A percentile compares a stretch with the other conserved stretches of the same genome.
phyloP scores from a whole-genome alignment of 257 asterid genomes.

The Solanum paucissectum region DNA sequence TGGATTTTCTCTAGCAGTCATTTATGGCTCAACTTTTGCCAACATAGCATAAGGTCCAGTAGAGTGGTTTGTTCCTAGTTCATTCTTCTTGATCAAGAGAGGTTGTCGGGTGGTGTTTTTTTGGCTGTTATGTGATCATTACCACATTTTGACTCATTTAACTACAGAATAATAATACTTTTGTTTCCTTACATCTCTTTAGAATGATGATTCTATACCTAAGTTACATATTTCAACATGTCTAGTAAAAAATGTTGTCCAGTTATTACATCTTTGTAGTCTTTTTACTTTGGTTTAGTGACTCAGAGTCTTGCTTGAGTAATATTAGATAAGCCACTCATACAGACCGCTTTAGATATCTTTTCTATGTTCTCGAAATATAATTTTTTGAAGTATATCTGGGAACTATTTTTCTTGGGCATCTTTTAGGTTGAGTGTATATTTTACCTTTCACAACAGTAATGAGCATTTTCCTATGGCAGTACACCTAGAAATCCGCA shows the following conservation, averaged over 20 bases:
- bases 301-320: not conserved
- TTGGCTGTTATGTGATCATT: not conserved
- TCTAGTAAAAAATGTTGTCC: not conserved
- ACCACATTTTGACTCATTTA: not conserved
- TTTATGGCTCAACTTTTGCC: not conserved
- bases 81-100: not conserved
- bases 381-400: not conserved
- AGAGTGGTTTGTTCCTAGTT: not conserved
- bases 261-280: not conserved
- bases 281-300: not conserved
- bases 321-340: not conserved
- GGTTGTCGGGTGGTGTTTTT: not conserved
- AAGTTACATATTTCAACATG: not conserved
- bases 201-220: not conserved
- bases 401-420: not conserved
- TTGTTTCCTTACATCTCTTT: not conserved
- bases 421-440: not conserved
- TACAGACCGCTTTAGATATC: not conserved
- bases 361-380: not conserved
- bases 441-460: not conserved
- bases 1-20: not conserved
- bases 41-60: not conserved
- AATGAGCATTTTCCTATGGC: slow-evolving; percentile 7
- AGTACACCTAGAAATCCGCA: slow-evolving; percentile 95
- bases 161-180: not conserved